Conservation (phyloP, 306 rosid genomes). For the Argentina anserina region DNA sequence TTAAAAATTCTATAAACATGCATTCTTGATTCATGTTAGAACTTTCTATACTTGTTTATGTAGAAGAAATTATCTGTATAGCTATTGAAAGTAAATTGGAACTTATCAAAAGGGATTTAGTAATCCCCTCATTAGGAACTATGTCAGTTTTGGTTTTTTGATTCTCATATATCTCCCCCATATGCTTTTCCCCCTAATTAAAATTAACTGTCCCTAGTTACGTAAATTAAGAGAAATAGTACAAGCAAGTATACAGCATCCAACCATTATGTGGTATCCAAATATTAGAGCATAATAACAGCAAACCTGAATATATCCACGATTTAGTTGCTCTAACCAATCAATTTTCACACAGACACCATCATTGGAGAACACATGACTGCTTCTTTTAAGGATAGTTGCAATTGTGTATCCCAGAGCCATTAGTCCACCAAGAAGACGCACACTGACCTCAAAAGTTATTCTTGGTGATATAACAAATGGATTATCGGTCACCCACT, state of each 20-base stretch:
- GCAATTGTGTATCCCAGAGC: slow-evolving; percentile 99
- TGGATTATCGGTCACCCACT: slow-evolving; percentile 96
- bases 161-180: not conserved
- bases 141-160: not conserved
- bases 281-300: not conserved
- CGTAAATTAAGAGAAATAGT: not conserved
- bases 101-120: not conserved
- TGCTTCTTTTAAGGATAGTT: slow-evolving; percentile 84
- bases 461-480: slow-evolving; percentile 98
- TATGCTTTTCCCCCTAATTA: not conserved
- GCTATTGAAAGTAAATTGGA: not conserved
- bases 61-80: not conserved
- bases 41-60: not conserved
- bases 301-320: slow-evolving; percentile 85
- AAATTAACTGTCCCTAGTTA: not conserved
- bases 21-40: not conserved
- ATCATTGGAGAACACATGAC: slow-evolving; percentile 78
- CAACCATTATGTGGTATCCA: slow-evolving; percentile 1
- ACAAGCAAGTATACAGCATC: not conserved
- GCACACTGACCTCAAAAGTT: slow-evolving; percentile 98
- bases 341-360: slow-evolving; percentile 77
- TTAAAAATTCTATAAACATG: not conserved
- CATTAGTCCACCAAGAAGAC: slow-evolving; percentile 98
- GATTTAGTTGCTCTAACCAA: slow-evolving; percentile 92
- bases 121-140: not conserved